Evolutionary conservation across 2,329 filamentous ascomycete species (phyloP), one percentile per base, ranked within the genome.

Genomic region (Fusarium sp.): DNA sequence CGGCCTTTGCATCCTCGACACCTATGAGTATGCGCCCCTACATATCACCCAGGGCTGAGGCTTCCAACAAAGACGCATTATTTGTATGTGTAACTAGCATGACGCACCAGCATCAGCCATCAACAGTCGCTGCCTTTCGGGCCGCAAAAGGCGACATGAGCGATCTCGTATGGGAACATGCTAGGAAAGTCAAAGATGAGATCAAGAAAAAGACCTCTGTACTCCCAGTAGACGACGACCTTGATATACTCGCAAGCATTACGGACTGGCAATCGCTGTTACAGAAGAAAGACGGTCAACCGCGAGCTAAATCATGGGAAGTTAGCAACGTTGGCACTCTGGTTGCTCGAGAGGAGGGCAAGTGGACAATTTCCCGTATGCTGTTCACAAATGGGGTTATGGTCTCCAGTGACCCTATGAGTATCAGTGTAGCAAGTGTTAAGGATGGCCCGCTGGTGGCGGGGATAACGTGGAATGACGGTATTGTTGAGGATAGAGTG

Each of bases 371-470:
- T 24, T 77, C 79, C 6, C 80, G 84, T n/a, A 74, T 80, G 20
- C 67, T 87, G 16, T 88, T 88, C 70, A 81, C 83, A 1, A 86
- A 88, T 60, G 81, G 84, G 0, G 80, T 83, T 24, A 80, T 80
- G 60, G 77, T 83, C 7, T 76, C 78, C 2, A 83, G 84, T 0
- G 68, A 82, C 2, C 81, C 83, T 0, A 69, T 89, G 5, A 75
- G 73, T 3, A 61, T 88, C 24, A 86, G 83, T 59, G 80, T 85
- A 4, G 81, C 80, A 9, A 85, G 84, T n/a, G 80, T 85, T 4
- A 74, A 73, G 2, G 80, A 77, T 1, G 81, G 80, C 0, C 74
- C 74, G 1, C 64, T 89, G 44, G 79, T 76, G 3, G 63, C 85
- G n/a, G 78, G 78, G 1, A 43, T 86, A 12, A 82, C 79, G 7